Base-by-base conservation (phyloP, 768 basidiomycete species). In the Hygrocybe coccinea region DNA sequence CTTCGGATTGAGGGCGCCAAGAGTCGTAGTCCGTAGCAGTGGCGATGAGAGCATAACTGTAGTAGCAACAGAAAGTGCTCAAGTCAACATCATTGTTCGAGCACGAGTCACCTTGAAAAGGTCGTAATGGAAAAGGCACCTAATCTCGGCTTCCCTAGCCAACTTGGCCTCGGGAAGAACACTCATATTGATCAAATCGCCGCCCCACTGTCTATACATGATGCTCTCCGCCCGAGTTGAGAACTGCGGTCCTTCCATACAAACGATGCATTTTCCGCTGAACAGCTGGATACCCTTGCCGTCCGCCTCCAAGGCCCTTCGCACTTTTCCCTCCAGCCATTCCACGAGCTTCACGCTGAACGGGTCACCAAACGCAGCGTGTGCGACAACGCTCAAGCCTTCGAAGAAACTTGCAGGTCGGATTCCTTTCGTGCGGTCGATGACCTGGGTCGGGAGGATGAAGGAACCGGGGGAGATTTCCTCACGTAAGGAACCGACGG, bases 241-340 rank as follows among this genome's bases (percentile, higher is more conserved):
- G 77, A 99, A 99, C 71, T 94, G 93, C 33, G 90, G 90, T 48
- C 95, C 95, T 67, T 98, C 94, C 92, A 98, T 98, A 67, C 91
- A 94, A 47, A 98, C 87, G 55, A 97, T 82, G 17, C 85, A 87
- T 77, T 87, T 93, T 25, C 83, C 87, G 50, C 81, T 84, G 70
- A 93, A 91, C 53, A 98, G 70, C 71, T 81, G 74, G 36, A 86
- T 83, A 1, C 77, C 79, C 9, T 76, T 69, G 1, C 84, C 86
- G 35, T 84, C 78, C 25, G 72, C 72, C 5, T 74, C 79, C 52
- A 95, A 69, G 35, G 82, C 91, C 57, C 77, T 76, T 64, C 75
- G 68, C 46, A 97, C 85, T 52, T 79, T 76, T 1, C 68, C 72
- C 61, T 84, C 82, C 51, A 95, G 71, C 85, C 89, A 90, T 12